Conservation (phyloP, 208 protist species). For the Crithidia acanthocephali region DNA sequence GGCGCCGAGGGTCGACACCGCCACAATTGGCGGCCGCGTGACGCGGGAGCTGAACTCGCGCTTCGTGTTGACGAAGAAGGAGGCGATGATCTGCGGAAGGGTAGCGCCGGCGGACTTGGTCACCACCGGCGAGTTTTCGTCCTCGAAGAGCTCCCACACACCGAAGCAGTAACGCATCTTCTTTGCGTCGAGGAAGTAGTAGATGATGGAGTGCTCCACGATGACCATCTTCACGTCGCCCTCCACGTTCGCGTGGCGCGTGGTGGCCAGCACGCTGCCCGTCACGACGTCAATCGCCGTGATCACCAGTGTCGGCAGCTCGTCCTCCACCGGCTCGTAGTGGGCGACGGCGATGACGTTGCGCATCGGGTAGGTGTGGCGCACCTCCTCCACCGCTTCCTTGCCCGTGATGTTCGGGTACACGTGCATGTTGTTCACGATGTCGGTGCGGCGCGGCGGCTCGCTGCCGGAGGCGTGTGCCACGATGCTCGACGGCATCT, state of each 20-base stretch:
- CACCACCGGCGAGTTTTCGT: slow-evolving; percentile 52
- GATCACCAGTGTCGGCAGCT: slow-evolving; percentile 75
- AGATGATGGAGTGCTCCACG: slow-evolving; percentile 83
- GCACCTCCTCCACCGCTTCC: slow-evolving; percentile 76
- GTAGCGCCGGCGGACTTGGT: slow-evolving; percentile 69
- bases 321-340: slow-evolving; percentile 65
- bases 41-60: slow-evolving; percentile 82
- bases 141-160: slow-evolving; percentile 90
- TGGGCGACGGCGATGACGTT: slow-evolving; percentile 86
- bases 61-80: slow-evolving; percentile 70
- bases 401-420: slow-evolving; percentile 72
- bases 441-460: slow-evolving; percentile 48
- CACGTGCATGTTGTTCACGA: slow-evolving; percentile 78
- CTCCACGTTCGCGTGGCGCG: slow-evolving; percentile 79
- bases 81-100: slow-evolving; percentile 71
- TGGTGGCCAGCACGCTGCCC: slow-evolving; percentile 77
- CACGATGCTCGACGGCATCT: slow-evolving; percentile 66
- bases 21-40: slow-evolving; percentile 69
- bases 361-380: slow-evolving; percentile 77
- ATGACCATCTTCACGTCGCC: slow-evolving; percentile 79
- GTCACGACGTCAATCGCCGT: slow-evolving; percentile 83
- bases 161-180: slow-evolving; percentile 86
- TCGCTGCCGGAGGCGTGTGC: slow-evolving; percentile 67
- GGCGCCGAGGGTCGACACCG: slow-evolving; percentile 66
- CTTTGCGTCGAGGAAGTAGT: slow-evolving; percentile 86